phyloP scores from a whole-genome alignment of 768 basidiomycete genomes.

The Boletus rubroflammeus region DNA sequence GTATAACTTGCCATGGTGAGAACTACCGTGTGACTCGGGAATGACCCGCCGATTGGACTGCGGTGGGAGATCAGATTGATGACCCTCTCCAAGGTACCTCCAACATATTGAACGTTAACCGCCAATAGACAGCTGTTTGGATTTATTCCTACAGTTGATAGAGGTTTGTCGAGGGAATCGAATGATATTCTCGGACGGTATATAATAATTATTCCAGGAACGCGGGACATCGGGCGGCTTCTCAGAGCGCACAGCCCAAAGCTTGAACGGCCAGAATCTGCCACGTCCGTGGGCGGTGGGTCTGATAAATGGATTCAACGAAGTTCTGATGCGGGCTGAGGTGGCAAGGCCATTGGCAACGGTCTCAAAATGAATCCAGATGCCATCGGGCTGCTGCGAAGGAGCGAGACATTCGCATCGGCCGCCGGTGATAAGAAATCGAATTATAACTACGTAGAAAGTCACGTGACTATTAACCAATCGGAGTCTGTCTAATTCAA shows the following conservation, averaged over 20 bases:
- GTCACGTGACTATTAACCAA: slow-evolving; percentile 27
- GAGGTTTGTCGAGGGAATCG: background rate
- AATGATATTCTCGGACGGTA: background rate
- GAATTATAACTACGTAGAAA: too few relatives aligned
- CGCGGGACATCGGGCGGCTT: too few relatives aligned
- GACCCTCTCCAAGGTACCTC: too few relatives aligned
- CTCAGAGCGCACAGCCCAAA: too few relatives aligned
- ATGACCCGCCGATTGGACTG: too few relatives aligned
- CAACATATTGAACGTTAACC: too few relatives aligned
- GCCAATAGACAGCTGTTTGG: background rate
- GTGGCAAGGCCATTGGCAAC: background rate
- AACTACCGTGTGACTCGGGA: background rate
- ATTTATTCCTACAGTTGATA: background rate
- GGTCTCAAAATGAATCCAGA: background rate
- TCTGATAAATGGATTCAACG: background rate
- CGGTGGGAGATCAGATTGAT: too few relatives aligned
- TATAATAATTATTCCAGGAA: background rate
- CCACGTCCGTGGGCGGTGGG: background rate
- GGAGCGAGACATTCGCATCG: background rate
- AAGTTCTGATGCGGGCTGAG: too few relatives aligned
- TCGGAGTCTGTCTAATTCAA: slow-evolving; percentile 18
- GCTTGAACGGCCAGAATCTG: background rate
- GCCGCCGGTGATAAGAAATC: background rate
- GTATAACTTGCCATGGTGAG: background rate
- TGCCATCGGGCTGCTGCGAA: too few relatives aligned